phyloP scores from a whole-genome alignment of 805 yeast species.

The Blastobotrys robertii region DNA sequence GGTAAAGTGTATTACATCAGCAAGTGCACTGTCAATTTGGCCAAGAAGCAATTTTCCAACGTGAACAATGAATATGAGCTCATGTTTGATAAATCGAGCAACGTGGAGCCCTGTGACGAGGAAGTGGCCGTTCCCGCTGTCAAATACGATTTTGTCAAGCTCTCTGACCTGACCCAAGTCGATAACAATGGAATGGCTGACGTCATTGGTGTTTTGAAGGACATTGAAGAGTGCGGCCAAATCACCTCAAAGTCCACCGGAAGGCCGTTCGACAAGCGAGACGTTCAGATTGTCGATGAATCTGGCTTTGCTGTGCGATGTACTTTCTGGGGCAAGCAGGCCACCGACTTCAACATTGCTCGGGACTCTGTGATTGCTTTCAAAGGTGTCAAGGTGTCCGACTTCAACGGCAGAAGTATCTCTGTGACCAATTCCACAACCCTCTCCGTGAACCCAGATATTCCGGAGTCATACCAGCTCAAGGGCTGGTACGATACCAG shows the following conservation, averaged over 20 bases:
- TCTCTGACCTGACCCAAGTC: conserved; percentile 53
- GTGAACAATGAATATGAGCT: conserved; percentile 85
- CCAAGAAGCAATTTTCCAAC: conserved; percentile 79
- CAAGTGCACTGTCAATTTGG: conserved; percentile 68
- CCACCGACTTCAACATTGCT: conserved; percentile 63
- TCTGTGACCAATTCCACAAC: conserved; percentile 74
- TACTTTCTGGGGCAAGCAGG: conserved; percentile 87
- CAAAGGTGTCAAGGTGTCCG: conserved; percentile 83
- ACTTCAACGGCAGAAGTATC: conserved; percentile 77
- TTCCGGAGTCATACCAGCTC: conserved; percentile 74
- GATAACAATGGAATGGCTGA: conserved; percentile 71
- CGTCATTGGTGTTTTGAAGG: conserved; percentile 77
- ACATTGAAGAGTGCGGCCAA: conserved; percentile 64
- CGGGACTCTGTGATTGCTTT: conserved; percentile 66
- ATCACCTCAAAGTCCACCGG: conserved; percentile 83
- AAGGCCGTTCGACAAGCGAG: conserved; percentile 86
- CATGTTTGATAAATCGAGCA: conserved; percentile 67
- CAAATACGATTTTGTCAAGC: conserved; percentile 63
- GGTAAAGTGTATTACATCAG: conserved; percentile 83
- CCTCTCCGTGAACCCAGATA: conserved; percentile 73
- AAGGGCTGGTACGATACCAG: conserved; percentile 92
- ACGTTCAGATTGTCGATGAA: conserved; percentile 76
- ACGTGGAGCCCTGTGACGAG: conserved; percentile 54
- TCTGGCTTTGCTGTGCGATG: conserved; percentile 63
- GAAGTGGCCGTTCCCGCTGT: conserved; percentile 63